Base-by-base conservation (phyloP, 2,329 filamentous ascomycete genomes). In the Thermomyces lanuginosus region DNA sequence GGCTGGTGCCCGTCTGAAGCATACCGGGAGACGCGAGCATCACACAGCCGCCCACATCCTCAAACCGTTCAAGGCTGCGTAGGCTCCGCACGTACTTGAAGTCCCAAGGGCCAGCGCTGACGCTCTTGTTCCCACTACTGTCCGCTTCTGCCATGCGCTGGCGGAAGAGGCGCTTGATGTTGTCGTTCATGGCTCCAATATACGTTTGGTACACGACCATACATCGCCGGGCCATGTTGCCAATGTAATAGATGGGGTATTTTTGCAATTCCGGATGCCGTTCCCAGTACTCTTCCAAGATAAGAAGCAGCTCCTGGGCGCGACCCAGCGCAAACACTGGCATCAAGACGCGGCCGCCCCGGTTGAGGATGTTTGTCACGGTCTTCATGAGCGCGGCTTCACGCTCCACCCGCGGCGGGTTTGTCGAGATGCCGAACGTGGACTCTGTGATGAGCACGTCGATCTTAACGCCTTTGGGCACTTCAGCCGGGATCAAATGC, bases 171-270 rank as follows among this genome's bases (percentile, higher is more conserved):
- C 81, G 72, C 52, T 92, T 93, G 61, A 98, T 95, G 44, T 93
- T 95, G 46, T 95, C 86, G 49, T 98, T 98, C 89, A 98, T 98
- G 29, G 84, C 83, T 25, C 84, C 82, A 25, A 95, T 82, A 44
- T 95, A 98, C 1, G 89, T 98, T 51, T 95, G 89, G 48, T 98
- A 98, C 3, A 95, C 83, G 16, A 93, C 71, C 89, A 98, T 98
- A 58, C 89, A 98, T 54, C 92, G 89, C 36, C 86, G 66, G 1
- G 89, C 89, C 21, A 95, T 69, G 43, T 92, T 92, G 43, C 81
- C 89, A 29, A 91, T 91, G 51, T 95, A 98, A 60, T 95, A 98
- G 35, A 98, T 95, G 4, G 89, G 89, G 18, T 79, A 76, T 38
- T 80, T 83, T 38, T 92, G 84, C 39, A 76, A 82, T 41, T 93